These are phyloP conservation scores for Tetrahymena elliotti DNA, from an alignment of 73 alveolate genomes.

Conservation along the genomic window DNA sequence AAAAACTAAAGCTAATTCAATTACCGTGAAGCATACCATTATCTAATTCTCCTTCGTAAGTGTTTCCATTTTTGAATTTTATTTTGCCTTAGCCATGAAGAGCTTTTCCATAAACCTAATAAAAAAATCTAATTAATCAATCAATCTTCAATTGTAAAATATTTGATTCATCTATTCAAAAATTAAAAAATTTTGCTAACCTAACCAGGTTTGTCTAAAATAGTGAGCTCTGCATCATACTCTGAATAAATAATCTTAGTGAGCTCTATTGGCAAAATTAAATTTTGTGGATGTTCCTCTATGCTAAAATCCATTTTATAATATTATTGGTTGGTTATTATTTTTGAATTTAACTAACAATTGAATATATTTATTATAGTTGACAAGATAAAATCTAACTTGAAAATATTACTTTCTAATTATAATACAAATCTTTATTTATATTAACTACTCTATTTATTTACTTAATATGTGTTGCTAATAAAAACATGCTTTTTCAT, in stretches of 20 bases:
- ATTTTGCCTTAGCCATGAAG: slow-evolving; percentile 41
- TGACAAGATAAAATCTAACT: neutral
- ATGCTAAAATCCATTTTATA: neutral
- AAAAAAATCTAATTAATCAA: neutral
- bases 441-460: neutral
- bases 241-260: slow-evolving; percentile 30
- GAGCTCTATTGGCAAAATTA: slow-evolving; percentile 28
- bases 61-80: slow-evolving; percentile 41
- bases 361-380: neutral
- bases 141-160: no score
- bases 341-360: neutral
- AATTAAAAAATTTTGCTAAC: neutral
- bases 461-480: neutral
- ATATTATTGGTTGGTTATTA: neutral
- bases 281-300: slow-evolving; percentile 36
- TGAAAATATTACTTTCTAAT: neutral
- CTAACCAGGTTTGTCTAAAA: slow-evolving; percentile 30
- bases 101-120: slow-evolving; percentile 44
- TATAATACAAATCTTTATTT: neutral
- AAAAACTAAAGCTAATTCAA: neutral
- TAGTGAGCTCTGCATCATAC: slow-evolving; percentile 42
- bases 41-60: slow-evolving; percentile 34
- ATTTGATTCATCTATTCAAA: no score
- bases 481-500: neutral
- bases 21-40: slow-evolving; percentile 45